These are phyloP conservation scores for Trichoderma sp. DNA, from an alignment of 2,329 filamentous ascomycete genomes.

Conservation along the genomic window DNA sequence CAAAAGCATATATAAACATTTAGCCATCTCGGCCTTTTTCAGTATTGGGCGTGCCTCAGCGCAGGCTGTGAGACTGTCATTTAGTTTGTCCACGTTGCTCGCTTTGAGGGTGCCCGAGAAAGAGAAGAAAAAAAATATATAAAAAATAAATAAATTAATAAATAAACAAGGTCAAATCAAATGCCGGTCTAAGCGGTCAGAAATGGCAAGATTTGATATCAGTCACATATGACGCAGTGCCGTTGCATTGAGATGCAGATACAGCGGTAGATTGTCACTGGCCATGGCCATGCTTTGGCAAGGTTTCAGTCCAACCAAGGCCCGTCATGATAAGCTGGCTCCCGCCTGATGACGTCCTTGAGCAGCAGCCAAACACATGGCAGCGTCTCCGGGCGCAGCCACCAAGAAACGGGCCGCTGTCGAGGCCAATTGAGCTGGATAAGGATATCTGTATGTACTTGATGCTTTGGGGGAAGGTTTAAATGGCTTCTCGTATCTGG, in stretches of 20 bases:
- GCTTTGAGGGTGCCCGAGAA: neutral
- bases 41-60: neutral
- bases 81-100: neutral
- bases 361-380: conserved; percentile 6
- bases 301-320: neutral
- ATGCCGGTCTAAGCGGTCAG: neutral
- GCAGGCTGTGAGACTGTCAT: neutral
- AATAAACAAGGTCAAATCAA: neutral
- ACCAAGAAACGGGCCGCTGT: neutral
- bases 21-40: neutral
- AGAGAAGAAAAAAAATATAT: neutral
- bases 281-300: neutral
- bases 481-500: neutral
- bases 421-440: neutral
- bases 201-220: neutral
- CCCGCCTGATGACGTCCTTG: conserved; percentile 17
- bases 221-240: conserved; percentile 1
- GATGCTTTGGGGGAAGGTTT: neutral
- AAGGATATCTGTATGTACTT: neutral
- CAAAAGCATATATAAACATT: neutral
- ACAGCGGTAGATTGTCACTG: neutral
- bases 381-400: neutral
- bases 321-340: conserved; percentile 5
- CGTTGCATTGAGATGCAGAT: neutral
- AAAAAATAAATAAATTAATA: neutral